Base-by-base conservation (phyloP, 345 rosid species). In the Orychophragmus violaceus region DNA sequence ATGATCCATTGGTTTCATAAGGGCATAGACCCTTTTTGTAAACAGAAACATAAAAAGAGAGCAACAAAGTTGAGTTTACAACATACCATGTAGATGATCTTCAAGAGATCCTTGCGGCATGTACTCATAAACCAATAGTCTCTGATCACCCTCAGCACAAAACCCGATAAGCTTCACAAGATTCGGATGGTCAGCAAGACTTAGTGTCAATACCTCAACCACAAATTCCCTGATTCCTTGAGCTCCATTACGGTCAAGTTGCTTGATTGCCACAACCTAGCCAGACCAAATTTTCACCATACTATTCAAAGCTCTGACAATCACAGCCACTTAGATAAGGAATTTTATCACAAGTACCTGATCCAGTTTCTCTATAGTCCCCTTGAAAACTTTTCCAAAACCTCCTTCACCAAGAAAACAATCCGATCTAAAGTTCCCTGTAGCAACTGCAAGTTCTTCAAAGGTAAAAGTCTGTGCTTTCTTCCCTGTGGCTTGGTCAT, bases 361-460 rank as follows among this genome's bases (percentile, higher is more conserved):
- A 30, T 77, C 44, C 4, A 73, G 58, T 69, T 73, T 83, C 57
- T 81, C 83, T 56, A 90, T 50, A 56, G 49, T 46, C 9, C 94
- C 97, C 62, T 81, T 87, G 79, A 70, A 91, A 25, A 91, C 96
- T 79, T 82, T 86, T 9, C 96, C 97, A 44, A 91, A 91, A 27
- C 97, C 97, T 16, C 97, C 97, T 84, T 84, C 91, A 23, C 97
- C 96, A 30, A 91, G 60, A 56, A 85, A 85, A 80, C 86, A 86
- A 76, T 80, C 83, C 1, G 76, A 52, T 64, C 80, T 77, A 41
- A 91, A 91, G 80, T 87, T 82, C 1, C 76, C 81, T 0, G 96
- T 88, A 13, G 91, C 94, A 13, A 62, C 64, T 0, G 74, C 71
- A 11, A 91, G 94, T 77, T 91, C 91, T 39, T 71, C 66, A 50